Evolutionary conservation across 2,329 filamentous ascomycete genomes (phyloP).

Genomic region (Lasiodiplodia theobromae): DNA sequence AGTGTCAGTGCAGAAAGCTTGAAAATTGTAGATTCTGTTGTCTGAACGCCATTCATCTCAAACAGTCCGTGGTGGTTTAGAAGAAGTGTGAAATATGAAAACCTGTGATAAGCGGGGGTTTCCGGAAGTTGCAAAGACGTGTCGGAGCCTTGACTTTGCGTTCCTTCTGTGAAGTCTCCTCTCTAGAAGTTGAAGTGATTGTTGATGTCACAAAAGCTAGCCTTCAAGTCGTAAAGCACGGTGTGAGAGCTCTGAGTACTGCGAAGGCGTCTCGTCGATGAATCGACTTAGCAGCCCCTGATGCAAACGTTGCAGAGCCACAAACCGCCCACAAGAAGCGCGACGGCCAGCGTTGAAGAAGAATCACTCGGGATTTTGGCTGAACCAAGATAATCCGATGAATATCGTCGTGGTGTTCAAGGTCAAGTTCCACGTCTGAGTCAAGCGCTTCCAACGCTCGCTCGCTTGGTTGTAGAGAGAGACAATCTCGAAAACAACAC

Average conservation of each 20-base stretch:
- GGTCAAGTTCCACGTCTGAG: not conserved
- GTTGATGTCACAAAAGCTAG: not conserved
- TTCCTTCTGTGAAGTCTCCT: not conserved
- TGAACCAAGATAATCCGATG: not conserved
- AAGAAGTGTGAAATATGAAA: not conserved
- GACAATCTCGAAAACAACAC: not conserved
- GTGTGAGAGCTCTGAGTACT: not conserved
- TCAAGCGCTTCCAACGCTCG: not conserved
- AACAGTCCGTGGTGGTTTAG: not conserved
- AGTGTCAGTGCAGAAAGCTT: slow-evolving; percentile 1
- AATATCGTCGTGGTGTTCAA: not conserved
- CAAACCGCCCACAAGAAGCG: not conserved
- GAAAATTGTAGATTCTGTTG: not conserved
- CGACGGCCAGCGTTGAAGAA: not conserved
- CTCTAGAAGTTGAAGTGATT: not conserved
- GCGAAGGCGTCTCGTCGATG: not conserved
- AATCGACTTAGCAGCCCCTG: not conserved
- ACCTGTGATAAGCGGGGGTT: not conserved
- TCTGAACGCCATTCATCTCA: not conserved
- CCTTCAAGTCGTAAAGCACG: not conserved
- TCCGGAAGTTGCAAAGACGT: not conserved
- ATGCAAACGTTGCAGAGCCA: not conserved
- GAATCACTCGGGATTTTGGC: not conserved
- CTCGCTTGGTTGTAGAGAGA: not conserved
- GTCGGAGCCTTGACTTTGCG: not conserved